Conservation (phyloP, 1,139 yeast species). For the Geotrichum citri-aurantii region DNA sequence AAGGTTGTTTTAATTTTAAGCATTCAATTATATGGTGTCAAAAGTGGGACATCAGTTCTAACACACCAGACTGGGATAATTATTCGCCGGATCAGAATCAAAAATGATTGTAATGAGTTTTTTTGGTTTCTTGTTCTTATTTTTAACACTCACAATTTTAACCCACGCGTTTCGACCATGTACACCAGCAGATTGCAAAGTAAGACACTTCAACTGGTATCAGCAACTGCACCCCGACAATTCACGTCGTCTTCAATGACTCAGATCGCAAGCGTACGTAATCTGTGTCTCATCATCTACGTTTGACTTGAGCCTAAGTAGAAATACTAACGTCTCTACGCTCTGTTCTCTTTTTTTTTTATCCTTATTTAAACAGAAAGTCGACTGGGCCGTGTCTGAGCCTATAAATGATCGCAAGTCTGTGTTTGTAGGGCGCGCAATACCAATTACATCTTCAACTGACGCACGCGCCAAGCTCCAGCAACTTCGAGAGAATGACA, state of each 20-base stretch:
- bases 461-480: constrained; percentile 54
- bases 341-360: neutral
- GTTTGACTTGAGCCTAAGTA: neutral
- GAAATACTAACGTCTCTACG: neutral
- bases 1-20: too few species aligned
- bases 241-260: neutral
- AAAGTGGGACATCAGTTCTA: too few species aligned
- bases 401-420: constrained; percentile 77
- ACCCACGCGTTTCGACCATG: neutral
- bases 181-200: neutral
- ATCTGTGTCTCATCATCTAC: neutral
- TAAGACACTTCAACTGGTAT: neutral
- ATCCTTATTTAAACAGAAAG: neutral
- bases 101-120: neutral
- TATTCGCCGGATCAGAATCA: too few species aligned
- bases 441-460: constrained; percentile 50
- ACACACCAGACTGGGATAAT: too few species aligned
- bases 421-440: constrained; percentile 71
- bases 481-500: constrained; percentile 43
- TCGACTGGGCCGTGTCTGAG: constrained; percentile 59
- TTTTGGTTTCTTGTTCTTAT: neutral
- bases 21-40: too few species aligned
- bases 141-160: neutral
- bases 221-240: neutral
- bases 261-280: neutral